A percentile compares a stretch with the other conserved stretches of the same genome.
Evolutionary conservation across 148 eudicot species (phyloP).

Genomic region (Suaeda aralocaspica): DNA sequence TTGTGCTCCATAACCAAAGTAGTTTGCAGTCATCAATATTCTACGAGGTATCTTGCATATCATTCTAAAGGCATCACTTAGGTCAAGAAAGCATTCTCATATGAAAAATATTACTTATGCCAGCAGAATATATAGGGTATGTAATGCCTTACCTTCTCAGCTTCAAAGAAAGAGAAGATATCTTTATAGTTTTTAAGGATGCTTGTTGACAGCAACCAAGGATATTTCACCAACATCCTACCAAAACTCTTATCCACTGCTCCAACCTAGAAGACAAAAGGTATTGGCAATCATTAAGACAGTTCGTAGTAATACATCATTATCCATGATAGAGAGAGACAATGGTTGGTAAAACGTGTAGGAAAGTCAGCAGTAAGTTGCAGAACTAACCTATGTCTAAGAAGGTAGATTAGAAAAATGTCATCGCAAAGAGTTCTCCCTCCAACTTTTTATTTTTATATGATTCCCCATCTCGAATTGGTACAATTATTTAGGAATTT

Average conservation of each 20-base stretch:
- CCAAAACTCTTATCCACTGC: slow-evolving; percentile 36
- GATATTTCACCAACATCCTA: slow-evolving; percentile 68
- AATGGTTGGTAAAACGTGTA: background rate
- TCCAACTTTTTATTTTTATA: too few species aligned
- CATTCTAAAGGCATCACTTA: background rate
- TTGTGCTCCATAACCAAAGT: background rate
- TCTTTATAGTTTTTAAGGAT: slow-evolving; percentile 50
- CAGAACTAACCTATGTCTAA: background rate
- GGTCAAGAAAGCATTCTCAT: background rate
- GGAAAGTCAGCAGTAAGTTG: background rate
- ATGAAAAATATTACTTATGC: background rate
- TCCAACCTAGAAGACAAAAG: slow-evolving; percentile 42
- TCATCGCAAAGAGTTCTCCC: too few species aligned
- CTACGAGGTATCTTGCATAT: background rate
- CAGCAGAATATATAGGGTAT: background rate
- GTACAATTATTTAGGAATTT: too few species aligned
- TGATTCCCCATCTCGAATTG: too few species aligned
- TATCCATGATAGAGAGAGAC: background rate
- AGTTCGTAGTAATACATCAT: background rate
- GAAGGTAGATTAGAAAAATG: background rate
- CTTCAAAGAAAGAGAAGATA: slow-evolving; percentile 46
- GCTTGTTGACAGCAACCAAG: slow-evolving; percentile 77
- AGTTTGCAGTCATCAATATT: background rate
- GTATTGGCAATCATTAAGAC: slow-evolving; percentile 6
- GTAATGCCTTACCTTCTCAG: slow-evolving; percentile 48